Evolutionary conservation across 2,329 filamentous ascomycete genomes (phyloP).

Genomic region (Stagonosporopsis cucurbitacearum): DNA sequence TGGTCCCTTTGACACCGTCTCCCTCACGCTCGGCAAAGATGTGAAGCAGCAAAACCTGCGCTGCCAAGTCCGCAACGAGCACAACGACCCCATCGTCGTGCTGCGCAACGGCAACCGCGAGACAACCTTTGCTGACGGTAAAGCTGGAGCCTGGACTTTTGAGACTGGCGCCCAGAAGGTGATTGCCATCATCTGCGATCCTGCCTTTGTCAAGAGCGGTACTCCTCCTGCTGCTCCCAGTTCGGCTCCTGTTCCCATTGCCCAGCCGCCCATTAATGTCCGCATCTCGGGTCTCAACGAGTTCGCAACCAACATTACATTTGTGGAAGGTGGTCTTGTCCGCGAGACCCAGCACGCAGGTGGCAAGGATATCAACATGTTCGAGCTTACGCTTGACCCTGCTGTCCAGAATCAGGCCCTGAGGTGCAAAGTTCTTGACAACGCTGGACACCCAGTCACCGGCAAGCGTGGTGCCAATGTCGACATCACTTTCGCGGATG

Average conservation of each 20-base stretch:
- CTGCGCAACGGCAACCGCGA: slow-evolving; percentile 19
- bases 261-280: slow-evolving; percentile 4
- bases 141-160: slow-evolving; percentile 7
- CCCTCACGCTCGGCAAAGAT: slow-evolving; percentile 13
- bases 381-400: slow-evolving; percentile 20
- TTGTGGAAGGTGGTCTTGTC: slow-evolving; percentile 9
- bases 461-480: slow-evolving; percentile 20
- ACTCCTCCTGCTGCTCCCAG: not conserved
- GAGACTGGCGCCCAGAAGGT: slow-evolving; percentile 6
- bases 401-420: slow-evolving; percentile 14
- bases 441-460: slow-evolving; percentile 14
- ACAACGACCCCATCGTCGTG: slow-evolving; percentile 15
- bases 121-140: slow-evolving; percentile 21
- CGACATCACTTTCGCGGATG: slow-evolving; percentile 27
- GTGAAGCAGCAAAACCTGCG: slow-evolving; percentile 22
- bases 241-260: not conserved
- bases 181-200: slow-evolving; percentile 13
- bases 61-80: slow-evolving; percentile 18
- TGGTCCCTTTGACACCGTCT: slow-evolving; percentile 20
- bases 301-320: slow-evolving; percentile 10
- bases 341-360: slow-evolving; percentile 3
- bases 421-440: slow-evolving; percentile 25
- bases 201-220: slow-evolving; percentile 3
- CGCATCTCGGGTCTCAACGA: slow-evolving; percentile 16
- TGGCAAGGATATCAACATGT: slow-evolving; percentile 10